A percentile compares a stretch with the other conserved stretches of the same genome.
Evolutionary conservation across 1,284 basidiomycete species (phyloP).

Genomic region (Quambalaria eucalypti): DNA sequence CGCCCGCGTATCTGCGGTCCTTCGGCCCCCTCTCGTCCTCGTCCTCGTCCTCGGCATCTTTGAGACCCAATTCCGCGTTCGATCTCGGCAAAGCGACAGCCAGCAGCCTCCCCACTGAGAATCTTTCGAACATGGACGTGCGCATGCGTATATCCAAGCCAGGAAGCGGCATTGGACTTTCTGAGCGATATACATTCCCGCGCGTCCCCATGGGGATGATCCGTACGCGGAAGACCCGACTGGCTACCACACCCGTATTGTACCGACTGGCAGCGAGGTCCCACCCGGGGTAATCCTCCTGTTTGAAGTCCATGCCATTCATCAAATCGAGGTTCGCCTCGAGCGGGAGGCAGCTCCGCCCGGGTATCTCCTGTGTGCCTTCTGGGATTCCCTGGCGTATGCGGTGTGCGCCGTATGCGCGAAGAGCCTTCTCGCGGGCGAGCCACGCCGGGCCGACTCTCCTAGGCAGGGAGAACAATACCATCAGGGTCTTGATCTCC

Average conservation of each 20-base stretch:
- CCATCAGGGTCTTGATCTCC: too few relatives aligned
- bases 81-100: too few relatives aligned
- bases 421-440: background rate
- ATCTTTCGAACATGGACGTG: too few relatives aligned
- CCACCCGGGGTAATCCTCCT: constrained; percentile 97
- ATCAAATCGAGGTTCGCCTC: constrained; percentile 89
- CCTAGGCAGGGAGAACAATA: too few relatives aligned
- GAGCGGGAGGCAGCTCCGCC: constrained; percentile 73
- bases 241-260: constrained; percentile 83
- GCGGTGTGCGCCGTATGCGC: constrained; percentile 60
- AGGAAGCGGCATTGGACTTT: background rate
- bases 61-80: too few relatives aligned
- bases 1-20: background rate
- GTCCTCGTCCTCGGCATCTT: too few relatives aligned
- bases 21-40: background rate
- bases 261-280: constrained; percentile 93
- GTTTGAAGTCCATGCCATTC: constrained; percentile 90
- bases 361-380: constrained; percentile 67
- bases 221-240: constrained; percentile 72
- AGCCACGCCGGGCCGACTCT: too few relatives aligned
- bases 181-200: background rate
- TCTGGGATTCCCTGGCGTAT: constrained; percentile 79
- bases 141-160: background rate
- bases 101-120: too few relatives aligned
- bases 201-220: too few relatives aligned